Conservation (phyloP, 2,329 filamentous ascomycete genomes). For the Aspergillus pseudoviridinutans region DNA sequence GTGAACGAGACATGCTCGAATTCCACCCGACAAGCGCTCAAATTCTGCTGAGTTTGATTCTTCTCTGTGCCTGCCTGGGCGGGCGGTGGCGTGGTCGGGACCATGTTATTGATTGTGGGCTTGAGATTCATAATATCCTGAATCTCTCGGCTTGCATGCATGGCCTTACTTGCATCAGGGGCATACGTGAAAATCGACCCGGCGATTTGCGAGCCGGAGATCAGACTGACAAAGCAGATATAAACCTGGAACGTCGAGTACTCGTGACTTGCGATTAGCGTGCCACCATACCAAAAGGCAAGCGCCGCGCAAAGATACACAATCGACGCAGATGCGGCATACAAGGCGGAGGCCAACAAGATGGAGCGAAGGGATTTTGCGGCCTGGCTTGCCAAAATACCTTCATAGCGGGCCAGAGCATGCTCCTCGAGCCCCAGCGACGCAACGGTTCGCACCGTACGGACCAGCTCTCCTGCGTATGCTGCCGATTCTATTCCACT, state of each 20-base stretch:
- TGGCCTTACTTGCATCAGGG: constrained; percentile 1
- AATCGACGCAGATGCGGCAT: too few species aligned
- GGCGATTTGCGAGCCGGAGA: not conserved
- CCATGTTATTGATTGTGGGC: too few species aligned
- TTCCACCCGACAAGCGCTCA: too few species aligned
- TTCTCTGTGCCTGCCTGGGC: too few species aligned
- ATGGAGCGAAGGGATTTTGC: too few species aligned
- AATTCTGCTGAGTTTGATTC: too few species aligned
- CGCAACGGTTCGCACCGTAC: not conserved
- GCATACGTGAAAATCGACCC: constrained; percentile 2
- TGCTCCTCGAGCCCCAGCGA: constrained; percentile 1
- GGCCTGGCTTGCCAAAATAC: too few species aligned
- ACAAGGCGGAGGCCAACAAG: too few species aligned
- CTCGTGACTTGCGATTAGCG: not conserved
- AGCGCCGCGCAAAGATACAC: not conserved
- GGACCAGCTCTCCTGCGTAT: too few species aligned
- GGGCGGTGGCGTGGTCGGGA: too few species aligned
- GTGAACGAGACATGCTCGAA: too few species aligned
- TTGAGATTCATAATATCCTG: not conserved
- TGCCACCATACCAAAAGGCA: not conserved
- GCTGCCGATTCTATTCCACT: too few species aligned
- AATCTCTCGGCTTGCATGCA: not conserved
- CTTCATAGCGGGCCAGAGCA: not conserved
- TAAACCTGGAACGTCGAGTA: not conserved
- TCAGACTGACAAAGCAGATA: not conserved